Conservation (phyloP, 2,329 filamentous ascomycete genomes). For the Cercospora sojina region DNA sequence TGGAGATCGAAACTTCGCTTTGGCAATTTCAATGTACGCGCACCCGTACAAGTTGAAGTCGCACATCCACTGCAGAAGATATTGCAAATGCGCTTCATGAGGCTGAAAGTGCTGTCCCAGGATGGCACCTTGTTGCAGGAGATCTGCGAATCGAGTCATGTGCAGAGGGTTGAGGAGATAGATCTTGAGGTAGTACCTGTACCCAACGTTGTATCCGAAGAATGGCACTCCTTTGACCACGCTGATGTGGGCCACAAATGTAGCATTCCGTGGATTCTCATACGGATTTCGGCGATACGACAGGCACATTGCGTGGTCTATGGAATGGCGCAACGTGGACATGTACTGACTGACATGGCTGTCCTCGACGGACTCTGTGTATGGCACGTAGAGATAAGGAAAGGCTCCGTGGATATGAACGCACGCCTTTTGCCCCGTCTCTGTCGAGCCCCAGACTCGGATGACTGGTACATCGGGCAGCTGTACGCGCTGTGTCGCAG, state of each 20-base stretch:
- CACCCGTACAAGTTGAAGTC: slow-evolving; percentile 98
- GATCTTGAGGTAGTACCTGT: slow-evolving; percentile 87
- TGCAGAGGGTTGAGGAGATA: slow-evolving; percentile 86
- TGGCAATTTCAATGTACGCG: slow-evolving; percentile 71
- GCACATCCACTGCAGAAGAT: slow-evolving; percentile 93
- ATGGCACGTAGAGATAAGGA: slow-evolving; percentile 80
- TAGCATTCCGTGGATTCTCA: slow-evolving; percentile 58
- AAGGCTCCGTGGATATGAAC: slow-evolving; percentile 94
- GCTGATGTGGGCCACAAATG: slow-evolving; percentile 85
- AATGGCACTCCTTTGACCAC: slow-evolving; percentile 92
- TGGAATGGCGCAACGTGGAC: slow-evolving; percentile 74
- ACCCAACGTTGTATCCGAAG: slow-evolving; percentile 93
- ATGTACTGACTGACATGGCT: slow-evolving; percentile 70
- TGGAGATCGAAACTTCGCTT: slow-evolving; percentile 70
- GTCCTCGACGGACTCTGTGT: slow-evolving; percentile 30
- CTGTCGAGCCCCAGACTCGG: slow-evolving; percentile 86
- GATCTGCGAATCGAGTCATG: slow-evolving; percentile 82
- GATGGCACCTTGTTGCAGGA: slow-evolving; percentile 83
- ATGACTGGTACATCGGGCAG: slow-evolving; percentile 79
- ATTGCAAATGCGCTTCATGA: slow-evolving; percentile 91
- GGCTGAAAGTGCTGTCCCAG: slow-evolving; percentile 83
- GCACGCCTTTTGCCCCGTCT: slow-evolving; percentile 93
- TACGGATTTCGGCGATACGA: slow-evolving; percentile 77
- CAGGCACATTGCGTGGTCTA: slow-evolving; percentile 84
- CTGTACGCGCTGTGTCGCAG: slow-evolving; percentile 58